Base-by-base conservation (phyloP, 352 stramenopile genomes). In the Pythium rhizo-oryzae region DNA sequence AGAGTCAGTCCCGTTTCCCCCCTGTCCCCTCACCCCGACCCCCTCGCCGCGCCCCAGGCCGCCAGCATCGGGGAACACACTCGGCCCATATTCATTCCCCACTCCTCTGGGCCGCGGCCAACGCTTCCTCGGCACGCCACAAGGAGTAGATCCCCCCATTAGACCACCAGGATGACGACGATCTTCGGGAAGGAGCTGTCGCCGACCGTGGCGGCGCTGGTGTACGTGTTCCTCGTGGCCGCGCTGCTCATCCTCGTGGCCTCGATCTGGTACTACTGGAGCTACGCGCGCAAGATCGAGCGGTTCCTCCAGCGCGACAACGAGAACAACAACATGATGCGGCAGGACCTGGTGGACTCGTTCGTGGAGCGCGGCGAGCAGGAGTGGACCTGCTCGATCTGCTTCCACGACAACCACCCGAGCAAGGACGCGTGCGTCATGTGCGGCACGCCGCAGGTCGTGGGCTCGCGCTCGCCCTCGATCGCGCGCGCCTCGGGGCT, bases 241-340 rank as follows among this genome's bases (percentile, higher is more conserved):
- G 87, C 87, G 50, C 69, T 95, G 55, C 33, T 93, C 25, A 74
- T 95, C 11, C 69, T 95, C 19, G 72, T 85, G 43, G 83, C 75
- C 33, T 86, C 77, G 28, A 95, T 95, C 68, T 92, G 79, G 75
- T 95, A 95, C 71, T 95, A 95, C 69, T 95, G 87, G 87, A 95
- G 84, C 72, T 95, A 95, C 67, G 83, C 87, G 59, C 79, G 80
- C 64, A 93, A 93, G 73, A 95, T 95, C 69, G 87, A 95, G 67
- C 82, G 85, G 8, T 95, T 95, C 73, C 65, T 95, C 25, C 72
- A 85, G 57, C 80, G 84, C 51, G 87, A 95, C 66, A 95, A 95
- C 60, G 69, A 84, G 46, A 91, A 95, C 71, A 95, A 95, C 77
- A 95, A 95, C 76, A 95, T 95, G 87, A 90, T 92, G 84, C 84